Conservation (phyloP, 148 eudicot genomes). For the Nepenthes mirabilis region DNA sequence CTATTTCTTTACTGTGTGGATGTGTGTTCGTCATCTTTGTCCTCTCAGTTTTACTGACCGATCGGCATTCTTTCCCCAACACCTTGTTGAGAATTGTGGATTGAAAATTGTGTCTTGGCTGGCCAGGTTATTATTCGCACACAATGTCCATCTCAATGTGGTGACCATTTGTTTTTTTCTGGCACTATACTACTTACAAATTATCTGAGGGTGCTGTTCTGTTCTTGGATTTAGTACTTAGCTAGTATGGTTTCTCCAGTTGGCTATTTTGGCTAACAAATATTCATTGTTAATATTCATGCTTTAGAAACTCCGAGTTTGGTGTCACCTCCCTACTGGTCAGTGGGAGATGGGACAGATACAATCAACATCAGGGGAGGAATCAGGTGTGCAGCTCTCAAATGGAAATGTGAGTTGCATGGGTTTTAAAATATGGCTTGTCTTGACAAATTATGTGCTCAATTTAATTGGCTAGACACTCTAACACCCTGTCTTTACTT, state of each 20-base stretch:
- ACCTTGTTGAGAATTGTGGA: too few relatives aligned
- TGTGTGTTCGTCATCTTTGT: too few relatives aligned
- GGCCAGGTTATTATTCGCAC: too few relatives aligned
- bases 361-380: conserved; percentile 52
- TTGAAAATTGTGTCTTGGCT: too few relatives aligned
- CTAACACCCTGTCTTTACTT: conserved; percentile 8
- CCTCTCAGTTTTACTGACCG: too few relatives aligned
- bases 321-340: conserved; percentile 62
- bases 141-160: too few relatives aligned
- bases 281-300: conserved; percentile 6
- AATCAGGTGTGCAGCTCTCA: conserved; percentile 44
- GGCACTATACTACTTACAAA: too few relatives aligned
- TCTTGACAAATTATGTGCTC: not conserved
- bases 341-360: conserved; percentile 70
- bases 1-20: too few relatives aligned
- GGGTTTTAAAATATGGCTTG: not conserved
- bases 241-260: not conserved
- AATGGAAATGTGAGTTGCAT: conserved; percentile 59
- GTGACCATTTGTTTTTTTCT: too few relatives aligned
- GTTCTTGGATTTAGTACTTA: not conserved
- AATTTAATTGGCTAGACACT: not conserved
- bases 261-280: too few relatives aligned
- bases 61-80: too few relatives aligned
- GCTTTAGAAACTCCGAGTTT: conserved; percentile 76
- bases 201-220: too few relatives aligned